Conservation (phyloP, 148 eudicot species). For the Nyssa sinensis region DNA sequence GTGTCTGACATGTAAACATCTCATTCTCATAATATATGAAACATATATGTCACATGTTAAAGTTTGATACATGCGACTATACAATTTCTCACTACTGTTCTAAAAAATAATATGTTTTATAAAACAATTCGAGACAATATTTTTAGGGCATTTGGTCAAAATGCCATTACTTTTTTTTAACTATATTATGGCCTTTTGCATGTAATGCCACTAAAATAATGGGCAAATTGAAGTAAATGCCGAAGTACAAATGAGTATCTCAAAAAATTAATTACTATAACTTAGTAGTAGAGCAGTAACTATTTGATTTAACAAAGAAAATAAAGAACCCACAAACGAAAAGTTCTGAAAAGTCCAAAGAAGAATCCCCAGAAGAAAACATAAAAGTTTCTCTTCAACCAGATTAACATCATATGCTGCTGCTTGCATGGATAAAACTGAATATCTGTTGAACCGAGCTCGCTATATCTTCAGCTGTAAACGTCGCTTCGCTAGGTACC, state of each 20-base stretch:
- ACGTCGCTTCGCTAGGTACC: slow-evolving; percentile 64
- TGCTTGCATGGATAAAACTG: slow-evolving; percentile 73
- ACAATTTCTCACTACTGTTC: too few relatives aligned
- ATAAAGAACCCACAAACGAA: background rate
- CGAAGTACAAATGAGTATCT: background rate
- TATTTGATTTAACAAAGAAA: background rate
- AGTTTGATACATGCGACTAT: too few relatives aligned
- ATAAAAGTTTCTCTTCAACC: background rate
- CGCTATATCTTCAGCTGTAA: slow-evolving; percentile 87
- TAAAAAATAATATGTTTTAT: too few relatives aligned
- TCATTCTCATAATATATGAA: too few relatives aligned
- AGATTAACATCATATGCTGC: slow-evolving; percentile 25
- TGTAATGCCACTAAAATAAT: too few relatives aligned
- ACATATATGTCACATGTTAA: too few relatives aligned
- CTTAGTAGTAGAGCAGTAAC: background rate
- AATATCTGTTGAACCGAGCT: slow-evolving; percentile 80
- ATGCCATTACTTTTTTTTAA: too few relatives aligned
- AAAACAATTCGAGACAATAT: too few relatives aligned
- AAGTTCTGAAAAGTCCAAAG: background rate
- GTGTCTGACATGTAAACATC: too few relatives aligned
- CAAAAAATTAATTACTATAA: background rate
- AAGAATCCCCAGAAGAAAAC: background rate
- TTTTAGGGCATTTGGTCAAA: too few relatives aligned
- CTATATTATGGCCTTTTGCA: too few relatives aligned
- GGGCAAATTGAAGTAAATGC: too few relatives aligned